Base-by-base conservation (phyloP, 306 rosid species). In the Dalbergia cochinchinensis region DNA sequence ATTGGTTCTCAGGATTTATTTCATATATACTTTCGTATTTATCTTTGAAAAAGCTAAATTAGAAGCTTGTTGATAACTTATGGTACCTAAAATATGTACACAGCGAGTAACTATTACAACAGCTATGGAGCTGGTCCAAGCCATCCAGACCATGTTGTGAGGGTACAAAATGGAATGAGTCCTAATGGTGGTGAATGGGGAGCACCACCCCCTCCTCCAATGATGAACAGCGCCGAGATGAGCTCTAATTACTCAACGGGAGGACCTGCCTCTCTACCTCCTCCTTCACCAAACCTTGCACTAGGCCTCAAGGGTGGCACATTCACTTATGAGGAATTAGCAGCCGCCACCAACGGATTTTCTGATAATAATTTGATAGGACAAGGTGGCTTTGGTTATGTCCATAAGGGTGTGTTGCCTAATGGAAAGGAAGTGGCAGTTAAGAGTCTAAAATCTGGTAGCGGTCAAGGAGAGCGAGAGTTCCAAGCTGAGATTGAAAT, bases 311-410 rank as follows among this genome's bases (percentile, higher is more conserved):
- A 85, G 79, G 84, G 90, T 58, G 91, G 93, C 33, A 94, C 97
- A 22, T 92, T 94, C 89, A 78, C 76, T 0, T 92, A 87, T 11
- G 98, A 94, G 37, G 98, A 94, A 82, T 78, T 94, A 3, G 94
- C 92, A 0, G 75, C 88, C 1, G 98, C 98, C 11, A 94, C 97
- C 0, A 20, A 66, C 0, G 91, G 92, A 59, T 94, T 94, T 22
- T 26, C 69, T 0, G 85, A 88, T 16, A 74, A 50, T 11, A 87
- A 92, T 50, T 26, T 94, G 83, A 67, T 94, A 55, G 98, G 98
- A 16, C 97, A 94, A 19, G 98, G 98, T 1, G 97, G 97, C 47
- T 92, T 94, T 20, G 98, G 97, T 22, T 94, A 79, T 66, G 98
- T 94, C 76, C 97, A 92, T 73, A 94, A 85, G 78, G 98, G 98